These are phyloP conservation scores for Phialophora verrucosa DNA, from an alignment of 2,329 filamentous ascomycete species.

Conservation along the genomic window DNA sequence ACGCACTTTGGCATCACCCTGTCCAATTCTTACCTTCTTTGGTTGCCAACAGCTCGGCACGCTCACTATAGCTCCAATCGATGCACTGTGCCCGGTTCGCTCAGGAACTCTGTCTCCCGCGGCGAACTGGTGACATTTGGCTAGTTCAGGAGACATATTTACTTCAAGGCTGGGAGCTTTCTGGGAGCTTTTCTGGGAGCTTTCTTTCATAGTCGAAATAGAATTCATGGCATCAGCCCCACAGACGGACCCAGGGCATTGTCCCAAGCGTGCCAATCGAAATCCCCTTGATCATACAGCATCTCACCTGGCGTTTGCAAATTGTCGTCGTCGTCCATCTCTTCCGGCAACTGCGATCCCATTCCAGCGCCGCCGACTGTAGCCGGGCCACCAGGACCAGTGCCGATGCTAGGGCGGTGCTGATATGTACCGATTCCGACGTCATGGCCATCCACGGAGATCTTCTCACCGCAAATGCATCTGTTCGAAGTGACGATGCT, in stretches of 20 bases:
- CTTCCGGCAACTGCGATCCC: background rate
- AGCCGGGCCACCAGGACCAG: background rate
- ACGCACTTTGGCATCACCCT: background rate
- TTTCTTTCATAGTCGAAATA: background rate
- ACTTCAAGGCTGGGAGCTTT: background rate
- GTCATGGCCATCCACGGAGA: background rate
- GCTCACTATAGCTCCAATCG: slow-evolving; percentile 1
- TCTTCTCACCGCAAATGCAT: slow-evolving; percentile 35
- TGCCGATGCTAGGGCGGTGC: background rate
- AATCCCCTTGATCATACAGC: slow-evolving; percentile 26
- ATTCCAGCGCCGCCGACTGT: background rate
- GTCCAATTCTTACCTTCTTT: background rate
- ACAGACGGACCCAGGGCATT: slow-evolving; percentile 24
- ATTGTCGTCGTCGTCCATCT: slow-evolving; percentile 4
- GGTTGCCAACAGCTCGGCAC: background rate
- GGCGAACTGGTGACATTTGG: background rate
- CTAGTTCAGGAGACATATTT: background rate
- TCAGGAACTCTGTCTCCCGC: background rate
- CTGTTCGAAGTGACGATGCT: slow-evolving; percentile 21
- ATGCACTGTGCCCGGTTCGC: background rate
- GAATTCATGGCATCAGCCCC: slow-evolving; percentile 22
- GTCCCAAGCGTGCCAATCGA: slow-evolving; percentile 35
- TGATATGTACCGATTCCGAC: background rate
- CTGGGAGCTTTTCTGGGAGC: background rate
- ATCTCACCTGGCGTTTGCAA: slow-evolving; percentile 12